A percentile compares a stretch with the other conserved stretches of the same genome.
Evolutionary conservation across 73 alveolate genomes (phyloP).

Genomic region (Paramecium octaurelia): DNA sequence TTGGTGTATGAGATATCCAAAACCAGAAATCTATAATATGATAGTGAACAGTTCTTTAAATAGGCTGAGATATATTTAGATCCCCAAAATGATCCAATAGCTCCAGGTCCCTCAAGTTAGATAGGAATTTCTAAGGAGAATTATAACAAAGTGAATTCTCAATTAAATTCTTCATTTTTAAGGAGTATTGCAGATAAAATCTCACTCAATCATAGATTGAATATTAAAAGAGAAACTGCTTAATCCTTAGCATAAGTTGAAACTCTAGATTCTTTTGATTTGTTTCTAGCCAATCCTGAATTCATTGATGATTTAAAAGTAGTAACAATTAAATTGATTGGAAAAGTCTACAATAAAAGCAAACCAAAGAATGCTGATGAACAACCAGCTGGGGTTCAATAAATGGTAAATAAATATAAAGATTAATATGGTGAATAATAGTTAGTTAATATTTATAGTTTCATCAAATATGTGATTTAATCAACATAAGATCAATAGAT

Average conservation of each 20-base stretch:
- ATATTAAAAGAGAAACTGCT: not conserved
- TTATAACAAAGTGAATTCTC: not conserved
- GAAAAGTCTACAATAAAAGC: not conserved
- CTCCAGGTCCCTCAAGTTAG: constrained; percentile 34
- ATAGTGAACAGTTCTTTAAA: constrained; percentile 38
- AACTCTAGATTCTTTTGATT: not conserved
- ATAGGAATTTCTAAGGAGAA: not conserved
- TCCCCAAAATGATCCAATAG: not conserved
- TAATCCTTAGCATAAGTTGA: not conserved
- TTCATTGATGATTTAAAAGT: not conserved
- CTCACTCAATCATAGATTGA: not conserved
- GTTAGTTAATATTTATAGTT: not conserved
- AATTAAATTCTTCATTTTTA: not conserved
- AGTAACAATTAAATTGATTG: not conserved
- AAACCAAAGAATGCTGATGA: not conserved
- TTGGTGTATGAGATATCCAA: constrained; percentile 28
- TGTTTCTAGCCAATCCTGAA: not conserved
- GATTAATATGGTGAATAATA: not conserved
- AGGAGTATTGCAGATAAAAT: constrained; percentile 25
- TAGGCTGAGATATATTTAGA: constrained; percentile 22
- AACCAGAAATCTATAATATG: constrained; percentile 19
- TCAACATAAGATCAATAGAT: not conserved
- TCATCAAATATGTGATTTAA: not conserved
- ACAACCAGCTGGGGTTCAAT: not conserved
- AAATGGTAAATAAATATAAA: not conserved